Conservation (phyloP, 345 rosid genomes). For the Eucalyptus cloeziana region DNA sequence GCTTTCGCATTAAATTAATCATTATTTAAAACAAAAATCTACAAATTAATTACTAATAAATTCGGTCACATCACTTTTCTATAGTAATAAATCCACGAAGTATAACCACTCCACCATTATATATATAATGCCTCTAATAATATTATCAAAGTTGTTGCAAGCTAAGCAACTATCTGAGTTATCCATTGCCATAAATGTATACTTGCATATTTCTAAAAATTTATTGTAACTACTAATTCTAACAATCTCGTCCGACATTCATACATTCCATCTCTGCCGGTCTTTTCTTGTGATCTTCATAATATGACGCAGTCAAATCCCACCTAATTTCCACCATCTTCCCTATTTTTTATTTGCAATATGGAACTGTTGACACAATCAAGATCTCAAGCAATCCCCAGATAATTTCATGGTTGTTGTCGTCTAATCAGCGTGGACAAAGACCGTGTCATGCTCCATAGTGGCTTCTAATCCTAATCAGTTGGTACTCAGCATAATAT, state of each 20-base stretch:
- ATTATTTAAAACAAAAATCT: neutral
- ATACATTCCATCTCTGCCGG: neutral
- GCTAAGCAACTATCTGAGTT: neutral
- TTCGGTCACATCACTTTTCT: neutral
- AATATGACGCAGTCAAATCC: neutral
- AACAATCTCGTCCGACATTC: neutral
- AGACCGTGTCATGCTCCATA: neutral
- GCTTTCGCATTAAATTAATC: neutral
- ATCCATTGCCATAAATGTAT: neutral
- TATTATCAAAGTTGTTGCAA: neutral
- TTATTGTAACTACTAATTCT: neutral
- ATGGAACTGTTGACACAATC: neutral
- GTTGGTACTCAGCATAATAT: neutral
- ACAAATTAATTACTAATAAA: neutral
- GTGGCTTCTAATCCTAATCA: neutral
- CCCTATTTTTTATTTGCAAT: neutral
- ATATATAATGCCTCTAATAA: neutral
- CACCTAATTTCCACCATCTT: neutral
- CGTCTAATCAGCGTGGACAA: neutral
- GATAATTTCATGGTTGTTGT: neutral
- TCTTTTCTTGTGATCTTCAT: neutral
- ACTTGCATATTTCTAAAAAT: neutral
- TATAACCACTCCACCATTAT: neutral
- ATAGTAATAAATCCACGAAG: neutral
- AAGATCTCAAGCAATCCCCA: neutral